Percentiles rank a stretch among this genome's conserved stretches.
phyloP scores from a whole-genome alignment of 257 asterid species.

The Nicotiana knightiana region DNA sequence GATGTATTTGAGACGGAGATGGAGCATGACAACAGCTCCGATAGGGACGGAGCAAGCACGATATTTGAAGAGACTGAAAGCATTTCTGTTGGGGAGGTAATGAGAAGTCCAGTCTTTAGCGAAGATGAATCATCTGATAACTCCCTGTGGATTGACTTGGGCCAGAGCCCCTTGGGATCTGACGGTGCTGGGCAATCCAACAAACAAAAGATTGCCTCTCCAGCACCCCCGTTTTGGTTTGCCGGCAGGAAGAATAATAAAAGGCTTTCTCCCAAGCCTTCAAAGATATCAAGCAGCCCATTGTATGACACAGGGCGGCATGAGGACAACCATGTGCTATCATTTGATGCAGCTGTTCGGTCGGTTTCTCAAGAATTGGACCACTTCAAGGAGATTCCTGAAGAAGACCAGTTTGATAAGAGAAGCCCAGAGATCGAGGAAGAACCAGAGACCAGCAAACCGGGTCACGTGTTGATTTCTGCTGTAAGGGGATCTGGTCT shows the following conservation, averaged over 20 bases:
- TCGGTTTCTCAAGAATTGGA: constrained; percentile 79
- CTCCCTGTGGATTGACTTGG: constrained; percentile 96
- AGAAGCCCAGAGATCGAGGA: constrained; percentile 58
- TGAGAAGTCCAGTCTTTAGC: constrained; percentile 94
- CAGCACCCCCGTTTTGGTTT: constrained; percentile 89
- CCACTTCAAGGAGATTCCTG: constrained; percentile 60
- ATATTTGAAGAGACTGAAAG: constrained; percentile 91
- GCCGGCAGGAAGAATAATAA: constrained; percentile 53
- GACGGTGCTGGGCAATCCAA: constrained; percentile 49
- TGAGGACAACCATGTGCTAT: constrained; percentile 49
- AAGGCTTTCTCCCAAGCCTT: constrained; percentile 58
- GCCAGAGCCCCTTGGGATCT: constrained; percentile 83
- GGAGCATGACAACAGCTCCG: constrained; percentile 87
- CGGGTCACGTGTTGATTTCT: constrained; percentile 14
- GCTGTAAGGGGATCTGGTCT: constrained; percentile 13
- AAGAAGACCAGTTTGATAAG: constrained; percentile 42
- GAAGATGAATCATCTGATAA: constrained; percentile 97
- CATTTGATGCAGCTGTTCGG: constrained; percentile 87
- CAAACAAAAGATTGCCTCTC: constrained; percentile 60
- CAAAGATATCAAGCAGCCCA: constrained; percentile 60
- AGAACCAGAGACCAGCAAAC: constrained; percentile 41
- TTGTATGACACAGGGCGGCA: constrained; percentile 40
- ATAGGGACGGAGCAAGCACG: constrained; percentile 91
- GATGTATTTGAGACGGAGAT: constrained; percentile 89
- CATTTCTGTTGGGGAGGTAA: constrained; percentile 85